Evolutionary conservation across 2,329 filamentous ascomycete species (phyloP), one percentile per base, ranked within the genome.

Genomic region (Cladosporium austrohemisphaericum): DNA sequence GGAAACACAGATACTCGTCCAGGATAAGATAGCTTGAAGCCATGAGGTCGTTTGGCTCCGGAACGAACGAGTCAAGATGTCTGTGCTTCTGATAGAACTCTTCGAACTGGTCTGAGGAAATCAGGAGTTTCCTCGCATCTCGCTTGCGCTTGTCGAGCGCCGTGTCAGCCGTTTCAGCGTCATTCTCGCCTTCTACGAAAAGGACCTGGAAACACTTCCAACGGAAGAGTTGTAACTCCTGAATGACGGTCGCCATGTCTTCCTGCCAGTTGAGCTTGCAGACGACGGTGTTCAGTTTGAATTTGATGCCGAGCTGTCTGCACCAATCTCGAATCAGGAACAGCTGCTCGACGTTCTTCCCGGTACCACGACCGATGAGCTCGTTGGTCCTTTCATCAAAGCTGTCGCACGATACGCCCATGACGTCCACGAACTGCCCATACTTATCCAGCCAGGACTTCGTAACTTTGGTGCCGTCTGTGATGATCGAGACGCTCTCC

Each of bases 211-310:
- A 81, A 22, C 67, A 71, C 57, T 79, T 80, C 77, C 76, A 80
- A 0, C 77, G 71, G 51, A 76, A 77, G 2, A 76, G 76, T 3
- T 60, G 58, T 9, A 80, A 60, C 31, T 55, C 33, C 11, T 56
- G 49, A 6, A 80, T 67, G 4, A 41, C 45, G 2, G 45, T 29
- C 6, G 43, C 51, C 65, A 67, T 67, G 38, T 66, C 72, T 59
- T 81, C 77, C 2, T 71, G 45, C 60, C 64, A 74, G 55, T 80
- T 80, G 41, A 71, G 61, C 2, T 55, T 63, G 57, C 70, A 72
- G 3, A 80, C 71, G 1, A 80, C 77, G 0, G 77, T 80, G 62
- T 81, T 81, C 43, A 80, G 59, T 65, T 81, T 80, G 67, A 81
- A 79, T 61, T 71, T 76, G 59, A 80, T 72, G 1, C 69, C 68